Evolutionary conservation across 2,329 filamentous ascomycete genomes (phyloP), one percentile per base, ranked within the genome.

Genomic region (Colletotrichum caudatum): DNA sequence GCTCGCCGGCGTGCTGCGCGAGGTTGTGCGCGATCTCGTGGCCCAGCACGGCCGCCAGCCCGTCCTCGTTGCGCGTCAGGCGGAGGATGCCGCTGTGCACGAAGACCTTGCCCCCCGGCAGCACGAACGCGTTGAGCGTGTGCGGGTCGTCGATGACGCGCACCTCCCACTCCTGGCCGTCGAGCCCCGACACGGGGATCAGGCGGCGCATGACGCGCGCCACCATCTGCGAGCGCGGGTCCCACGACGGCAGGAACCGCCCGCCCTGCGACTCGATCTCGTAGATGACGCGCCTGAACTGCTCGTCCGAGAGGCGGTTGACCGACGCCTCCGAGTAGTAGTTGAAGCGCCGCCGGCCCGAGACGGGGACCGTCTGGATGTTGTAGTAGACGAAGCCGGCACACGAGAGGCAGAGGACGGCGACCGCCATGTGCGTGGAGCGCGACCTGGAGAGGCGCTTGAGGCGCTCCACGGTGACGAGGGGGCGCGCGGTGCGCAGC

Each of bases 11-110:
- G 77, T 94, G 92, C 68, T 89, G 87, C 0, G 92, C 91, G 20
- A 93, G 86, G 73, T 91, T 92, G 78, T 95, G 93, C 23, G 92
- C 92, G 72, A 95, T 93, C 82, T 95, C 93, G 80, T 95, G 93
- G 18, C 92, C 92, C 18, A 95, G 84, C 3, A 95, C 92, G 1
- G 93, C 89, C 5, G 93, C 93, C 35, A 95, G 84, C 3, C 90
- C 91, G 77, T 92, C 88, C 68, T 94, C 92, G 76, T 84, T 90
- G 64, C 85, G 78, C 71, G 91, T 92, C 29, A 94, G 82, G n/a
- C 87, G 85, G 65, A 95, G 80, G 41, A 95, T 90, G 48, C 93
- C 93, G 74, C 89, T 91, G 77, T 90, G 92, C 2, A 95, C 92
- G 78, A 95, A 95, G 0, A 95, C 92, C 76, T 94, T 94, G 33